phyloP scores from a whole-genome alignment of 371 early-diverging fungal genomes.

The Saksenaea vasiformis region DNA sequence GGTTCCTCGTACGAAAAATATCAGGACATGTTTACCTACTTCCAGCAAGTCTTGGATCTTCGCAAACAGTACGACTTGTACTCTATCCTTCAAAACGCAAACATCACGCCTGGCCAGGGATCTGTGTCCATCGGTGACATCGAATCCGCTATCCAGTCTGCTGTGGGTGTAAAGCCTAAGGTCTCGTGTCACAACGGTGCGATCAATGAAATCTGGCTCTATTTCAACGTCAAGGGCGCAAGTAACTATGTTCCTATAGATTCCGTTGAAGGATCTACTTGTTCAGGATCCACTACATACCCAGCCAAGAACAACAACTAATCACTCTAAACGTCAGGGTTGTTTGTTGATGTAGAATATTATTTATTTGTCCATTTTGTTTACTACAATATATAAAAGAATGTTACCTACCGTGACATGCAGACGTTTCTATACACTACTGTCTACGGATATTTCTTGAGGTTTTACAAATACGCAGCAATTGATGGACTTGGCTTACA shows the following conservation, averaged over 20 bases:
- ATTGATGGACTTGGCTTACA: too few species aligned
- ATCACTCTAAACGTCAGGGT: not conserved
- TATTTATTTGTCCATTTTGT: not conserved
- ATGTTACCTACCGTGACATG: too few species aligned
- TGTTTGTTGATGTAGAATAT: not conserved
- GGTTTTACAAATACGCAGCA: too few species aligned
- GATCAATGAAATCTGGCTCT: conserved; percentile 40
- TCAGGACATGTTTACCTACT: conserved; percentile 64
- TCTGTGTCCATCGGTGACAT: conserved; percentile 51
- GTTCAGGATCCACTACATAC: conserved; percentile 43
- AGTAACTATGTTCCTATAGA: conserved; percentile 24
- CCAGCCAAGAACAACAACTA: conserved; percentile 36
- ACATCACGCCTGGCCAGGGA: conserved; percentile 64
- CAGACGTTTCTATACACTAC: too few species aligned
- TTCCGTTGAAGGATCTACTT: conserved; percentile 29
- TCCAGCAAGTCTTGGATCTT: conserved; percentile 51
- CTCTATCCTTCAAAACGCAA: conserved; percentile 49
- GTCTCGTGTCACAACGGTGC: conserved; percentile 42
- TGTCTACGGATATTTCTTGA: too few species aligned
- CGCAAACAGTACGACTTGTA: conserved; percentile 62
- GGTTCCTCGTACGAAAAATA: conserved; percentile 37
- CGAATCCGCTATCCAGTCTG: conserved; percentile 51
- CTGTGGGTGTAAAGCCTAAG: conserved; percentile 48
- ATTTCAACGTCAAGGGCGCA: conserved; percentile 33
- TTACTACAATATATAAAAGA: not conserved